Conservation (phyloP, 371 early-diverging fungal species). For the Apophysomyces variabilis region DNA sequence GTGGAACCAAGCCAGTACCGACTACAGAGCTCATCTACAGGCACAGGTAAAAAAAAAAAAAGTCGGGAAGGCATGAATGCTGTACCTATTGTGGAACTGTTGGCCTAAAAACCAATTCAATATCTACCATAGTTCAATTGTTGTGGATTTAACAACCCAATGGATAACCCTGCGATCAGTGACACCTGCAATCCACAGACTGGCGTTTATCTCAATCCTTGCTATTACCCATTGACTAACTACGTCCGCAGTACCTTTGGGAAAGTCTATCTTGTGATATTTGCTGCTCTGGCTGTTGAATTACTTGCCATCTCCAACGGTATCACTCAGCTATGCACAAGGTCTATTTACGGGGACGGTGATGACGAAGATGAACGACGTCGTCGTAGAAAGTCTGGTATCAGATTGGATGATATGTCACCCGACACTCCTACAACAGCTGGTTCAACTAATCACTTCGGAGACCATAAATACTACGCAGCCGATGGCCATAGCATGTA, state of each 20-base stretch:
- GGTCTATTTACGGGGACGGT: conserved; percentile 25
- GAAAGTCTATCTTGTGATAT: conserved; percentile 43
- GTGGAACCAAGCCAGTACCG: conserved; percentile 31
- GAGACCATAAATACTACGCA: conserved; percentile 8
- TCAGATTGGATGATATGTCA: conserved; percentile 48
- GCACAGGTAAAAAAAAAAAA: conserved; percentile 25
- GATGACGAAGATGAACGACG: conserved; percentile 49
- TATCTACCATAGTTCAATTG: conserved; percentile 38
- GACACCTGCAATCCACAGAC: conserved; percentile 29
- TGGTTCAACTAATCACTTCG: conserved; percentile 28
- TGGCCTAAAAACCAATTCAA: not conserved
- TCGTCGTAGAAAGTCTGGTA: conserved; percentile 52
- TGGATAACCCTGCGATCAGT: conserved; percentile 33
- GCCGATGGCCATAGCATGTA: conserved; percentile 14
- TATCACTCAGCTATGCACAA: conserved; percentile 45
- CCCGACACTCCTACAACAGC: conserved; percentile 44
- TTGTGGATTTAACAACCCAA: conserved; percentile 47
- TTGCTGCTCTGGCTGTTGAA: conserved; percentile 49
- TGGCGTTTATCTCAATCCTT: conserved; percentile 24
- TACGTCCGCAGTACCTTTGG: conserved; percentile 35
- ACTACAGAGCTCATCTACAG: conserved; percentile 34
- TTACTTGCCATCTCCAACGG: conserved; percentile 47
- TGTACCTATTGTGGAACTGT: not conserved
- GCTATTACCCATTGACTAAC: conserved; percentile 27
- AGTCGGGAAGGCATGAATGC: not conserved